Evolutionary conservation across 2,329 filamentous ascomycete species (phyloP), one percentile per base, ranked within the genome.

Genomic region (Bertia moriformis): DNA sequence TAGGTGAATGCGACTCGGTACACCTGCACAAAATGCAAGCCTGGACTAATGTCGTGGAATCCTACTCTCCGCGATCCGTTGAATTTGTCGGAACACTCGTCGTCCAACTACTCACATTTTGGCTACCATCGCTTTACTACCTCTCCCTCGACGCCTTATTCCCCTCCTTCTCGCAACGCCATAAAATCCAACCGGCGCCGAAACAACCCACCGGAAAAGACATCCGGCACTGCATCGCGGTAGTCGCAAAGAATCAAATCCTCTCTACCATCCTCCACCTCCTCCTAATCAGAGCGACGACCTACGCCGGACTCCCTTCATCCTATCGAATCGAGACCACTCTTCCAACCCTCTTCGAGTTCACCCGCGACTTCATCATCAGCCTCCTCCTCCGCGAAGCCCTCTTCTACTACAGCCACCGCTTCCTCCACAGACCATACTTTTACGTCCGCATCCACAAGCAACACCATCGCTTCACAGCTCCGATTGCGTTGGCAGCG

Each of bases 321-420:
- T 46, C 54, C 2, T 61, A 67, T 42, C 56, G 57, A 15, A 51
- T 71, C 35, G 51, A 57, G 0, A 15, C 53, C 1, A 44, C 50
- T 0, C 44, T 67, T 0, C 67, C 67, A 2, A 39, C 56, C 0
- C 13, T 50, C 0, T 17, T 19, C 10, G 58, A 63, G 36, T 44
- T 71, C 30, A 24, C 50, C 2, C 46, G 50, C 4, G 62, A 73
- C 45, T 42, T 73, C 17, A 4, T 54, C 5, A 35, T 66, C 44
- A 61, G 59, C 39, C 45, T 61, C 3, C 44, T 63, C 4, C 44
- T 61, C 4, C 64, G 69, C 37, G 71, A 76, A 46, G 43, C 60
- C 2, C 45, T 69, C 14, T 75, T 75, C 52, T 75, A 75, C 55
- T 71, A 71, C 46, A 49, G 58, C 18, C 71, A 76, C 49, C 66